Evolutionary conservation across 176 grass and related monocot genomes (phyloP).

Genomic region (Eragrostis nindensis): DNA sequence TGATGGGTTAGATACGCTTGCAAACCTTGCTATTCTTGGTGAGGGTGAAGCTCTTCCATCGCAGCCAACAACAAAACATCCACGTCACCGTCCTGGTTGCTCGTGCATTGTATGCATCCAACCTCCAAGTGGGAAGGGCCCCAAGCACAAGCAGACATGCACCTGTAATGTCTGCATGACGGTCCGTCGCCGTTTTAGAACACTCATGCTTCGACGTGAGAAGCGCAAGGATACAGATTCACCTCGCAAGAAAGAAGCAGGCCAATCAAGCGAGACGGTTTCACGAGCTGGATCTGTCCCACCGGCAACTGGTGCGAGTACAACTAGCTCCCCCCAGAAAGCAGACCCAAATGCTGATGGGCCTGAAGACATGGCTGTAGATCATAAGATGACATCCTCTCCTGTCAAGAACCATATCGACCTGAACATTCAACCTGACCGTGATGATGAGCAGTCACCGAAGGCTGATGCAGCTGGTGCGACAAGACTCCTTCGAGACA

Average conservation of each 20-base stretch:
- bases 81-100: constrained; percentile 88
- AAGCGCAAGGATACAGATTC: constrained; percentile 59
- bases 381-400: constrained; percentile 71
- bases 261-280: constrained; percentile 40
- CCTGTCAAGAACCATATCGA: constrained; percentile 98
- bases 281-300: constrained; percentile 19
- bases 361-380: constrained; percentile 49
- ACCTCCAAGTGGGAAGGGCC: constrained; percentile 98
- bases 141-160: constrained; percentile 94
- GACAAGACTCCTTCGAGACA: constrained; percentile 30
- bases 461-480: constrained; percentile 56
- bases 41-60: constrained; percentile 78
- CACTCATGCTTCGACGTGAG: constrained; percentile 91
- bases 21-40: constrained; percentile 94
- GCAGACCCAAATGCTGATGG: constrained; percentile 32
- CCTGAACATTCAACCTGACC: constrained; percentile 95
- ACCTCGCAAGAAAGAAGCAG: constrained; percentile 46
- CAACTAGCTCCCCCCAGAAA: constrained; percentile 42
- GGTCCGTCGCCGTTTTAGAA: constrained; percentile 88
- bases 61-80: constrained; percentile 87
- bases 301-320: neutral
- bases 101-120: constrained; percentile 99
- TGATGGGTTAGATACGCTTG: constrained; percentile 86
- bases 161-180: constrained; percentile 97
- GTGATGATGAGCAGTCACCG: constrained; percentile 90